These are phyloP conservation scores for Calonectria henricotiae DNA, from an alignment of 2,329 filamentous ascomycete genomes.

Conservation along the genomic window DNA sequence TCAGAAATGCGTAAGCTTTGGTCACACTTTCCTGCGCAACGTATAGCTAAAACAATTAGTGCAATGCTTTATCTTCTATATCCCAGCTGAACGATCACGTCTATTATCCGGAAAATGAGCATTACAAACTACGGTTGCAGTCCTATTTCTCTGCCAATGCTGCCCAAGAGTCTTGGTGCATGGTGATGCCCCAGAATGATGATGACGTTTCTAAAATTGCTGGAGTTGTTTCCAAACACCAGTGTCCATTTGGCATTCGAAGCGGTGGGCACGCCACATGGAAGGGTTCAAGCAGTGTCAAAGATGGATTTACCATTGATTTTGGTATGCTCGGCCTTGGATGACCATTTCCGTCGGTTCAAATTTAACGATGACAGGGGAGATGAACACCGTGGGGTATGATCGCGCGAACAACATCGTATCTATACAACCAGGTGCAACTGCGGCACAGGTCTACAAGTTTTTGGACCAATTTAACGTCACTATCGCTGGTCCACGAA, in stretches of 20 bases:
- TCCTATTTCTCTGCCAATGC: neutral
- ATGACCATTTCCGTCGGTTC: neutral
- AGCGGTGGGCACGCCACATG: conserved; percentile 4
- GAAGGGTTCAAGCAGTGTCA: conserved; percentile 12
- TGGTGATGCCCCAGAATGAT: neutral
- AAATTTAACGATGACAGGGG: neutral
- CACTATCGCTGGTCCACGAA: neutral
- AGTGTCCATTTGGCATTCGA: conserved; percentile 3
- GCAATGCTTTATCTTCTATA: neutral
- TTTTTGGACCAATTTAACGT: neutral
- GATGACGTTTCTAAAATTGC: neutral
- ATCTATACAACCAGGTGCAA: neutral
- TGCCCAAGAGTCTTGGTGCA: neutral
- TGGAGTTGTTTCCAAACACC: neutral
- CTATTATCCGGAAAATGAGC: neutral
- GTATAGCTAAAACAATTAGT: neutral
- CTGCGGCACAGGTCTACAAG: neutral
- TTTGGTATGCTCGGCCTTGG: neutral
- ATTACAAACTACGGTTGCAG: neutral
- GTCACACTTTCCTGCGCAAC: neutral
- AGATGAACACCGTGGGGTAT: neutral
- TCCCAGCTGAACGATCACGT: neutral
- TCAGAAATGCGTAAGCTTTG: neutral
- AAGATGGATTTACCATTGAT: neutral
- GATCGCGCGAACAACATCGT: neutral